phyloP scores from a whole-genome alignment of 768 basidiomycete genomes.

The Rhodotorula toruloides region DNA sequence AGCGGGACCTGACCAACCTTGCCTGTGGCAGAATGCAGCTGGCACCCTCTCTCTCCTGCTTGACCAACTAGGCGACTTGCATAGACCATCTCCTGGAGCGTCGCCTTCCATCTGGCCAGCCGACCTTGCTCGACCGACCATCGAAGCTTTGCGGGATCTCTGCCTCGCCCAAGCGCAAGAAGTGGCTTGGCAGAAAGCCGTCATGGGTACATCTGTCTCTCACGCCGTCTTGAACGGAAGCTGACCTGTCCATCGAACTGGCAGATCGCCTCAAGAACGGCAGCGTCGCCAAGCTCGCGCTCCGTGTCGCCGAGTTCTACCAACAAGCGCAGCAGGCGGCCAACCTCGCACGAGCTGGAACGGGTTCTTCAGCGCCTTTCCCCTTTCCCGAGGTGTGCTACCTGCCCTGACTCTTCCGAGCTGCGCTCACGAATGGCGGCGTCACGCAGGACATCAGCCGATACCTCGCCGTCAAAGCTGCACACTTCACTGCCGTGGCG shows the following conservation, averaged over 20 bases:
- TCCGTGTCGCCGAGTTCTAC: slow-evolving; percentile 66
- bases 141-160: slow-evolving; percentile 63
- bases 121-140: slow-evolving; percentile 63
- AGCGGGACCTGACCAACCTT: background rate
- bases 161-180: slow-evolving; percentile 95
- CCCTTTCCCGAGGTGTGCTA: slow-evolving; percentile 1
- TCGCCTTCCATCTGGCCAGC: slow-evolving; percentile 57
- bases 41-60: slow-evolving; percentile 64
- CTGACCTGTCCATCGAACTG: background rate
- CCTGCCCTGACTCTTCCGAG: background rate
- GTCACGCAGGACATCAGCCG: slow-evolving; percentile 63
- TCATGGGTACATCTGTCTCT: slow-evolving; percentile 56
- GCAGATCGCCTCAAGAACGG: slow-evolving; percentile 70
- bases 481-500: slow-evolving; percentile 83
- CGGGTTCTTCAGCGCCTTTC: background rate
- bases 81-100: slow-evolving; percentile 42
- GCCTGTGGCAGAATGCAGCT: slow-evolving; percentile 58
- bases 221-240: background rate
- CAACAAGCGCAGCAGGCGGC: slow-evolving; percentile 48
- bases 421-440: background rate
- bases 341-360: background rate
- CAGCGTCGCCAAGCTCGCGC: slow-evolving; percentile 74
- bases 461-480: slow-evolving; percentile 73
- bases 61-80: slow-evolving; percentile 55
- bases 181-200: slow-evolving; percentile 90